Conservation (phyloP, 2,329 filamentous ascomycete species). For the Talaromyces piceae region DNA sequence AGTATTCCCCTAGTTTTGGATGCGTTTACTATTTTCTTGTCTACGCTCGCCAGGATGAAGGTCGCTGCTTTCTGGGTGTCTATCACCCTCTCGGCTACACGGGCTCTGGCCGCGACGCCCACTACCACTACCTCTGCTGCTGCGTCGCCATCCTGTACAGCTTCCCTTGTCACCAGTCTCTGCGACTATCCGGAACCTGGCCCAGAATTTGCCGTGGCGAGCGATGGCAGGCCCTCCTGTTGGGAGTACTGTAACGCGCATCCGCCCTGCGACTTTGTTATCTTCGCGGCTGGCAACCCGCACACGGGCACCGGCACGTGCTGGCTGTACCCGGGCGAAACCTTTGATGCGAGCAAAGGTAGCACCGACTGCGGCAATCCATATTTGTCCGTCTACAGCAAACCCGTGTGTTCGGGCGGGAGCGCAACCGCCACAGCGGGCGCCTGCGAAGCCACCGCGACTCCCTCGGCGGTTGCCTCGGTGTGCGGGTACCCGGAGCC, state of each 20-base stretch:
- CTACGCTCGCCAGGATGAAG: conserved; percentile 18
- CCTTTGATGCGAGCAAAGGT: conserved; percentile 18
- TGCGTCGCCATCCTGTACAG: conserved; percentile 19
- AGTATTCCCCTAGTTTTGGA: no score
- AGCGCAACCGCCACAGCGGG: conserved; percentile 16
- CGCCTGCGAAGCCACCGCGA: conserved; percentile 22
- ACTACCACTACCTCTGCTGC: conserved; percentile 16
- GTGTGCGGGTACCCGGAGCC: conserved; percentile 25
- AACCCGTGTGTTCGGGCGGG: conserved; percentile 17
- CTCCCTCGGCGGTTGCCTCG: conserved; percentile 22
- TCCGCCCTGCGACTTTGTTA: conserved; percentile 24
- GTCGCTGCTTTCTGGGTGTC: conserved; percentile 16
- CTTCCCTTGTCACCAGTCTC: conserved; percentile 20
- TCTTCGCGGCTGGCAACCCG: conserved; percentile 24
- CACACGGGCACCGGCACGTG: conserved; percentile 20
- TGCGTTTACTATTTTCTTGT: no score
- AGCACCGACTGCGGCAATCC: conserved; percentile 15
- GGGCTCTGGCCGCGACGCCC: conserved; percentile 14
- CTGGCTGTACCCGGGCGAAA: conserved; percentile 24
- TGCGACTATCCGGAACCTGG: conserved; percentile 21
- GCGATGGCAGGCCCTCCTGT: conserved; percentile 16
- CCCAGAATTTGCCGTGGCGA: conserved; percentile 19
- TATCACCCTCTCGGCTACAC: conserved; percentile 14
- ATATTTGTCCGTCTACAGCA: conserved; percentile 17
- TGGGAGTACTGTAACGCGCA: conserved; percentile 24